These are phyloP conservation scores for Fraxinus sp. DNA, from an alignment of 305 asterid genomes.

Conservation along the genomic window DNA sequence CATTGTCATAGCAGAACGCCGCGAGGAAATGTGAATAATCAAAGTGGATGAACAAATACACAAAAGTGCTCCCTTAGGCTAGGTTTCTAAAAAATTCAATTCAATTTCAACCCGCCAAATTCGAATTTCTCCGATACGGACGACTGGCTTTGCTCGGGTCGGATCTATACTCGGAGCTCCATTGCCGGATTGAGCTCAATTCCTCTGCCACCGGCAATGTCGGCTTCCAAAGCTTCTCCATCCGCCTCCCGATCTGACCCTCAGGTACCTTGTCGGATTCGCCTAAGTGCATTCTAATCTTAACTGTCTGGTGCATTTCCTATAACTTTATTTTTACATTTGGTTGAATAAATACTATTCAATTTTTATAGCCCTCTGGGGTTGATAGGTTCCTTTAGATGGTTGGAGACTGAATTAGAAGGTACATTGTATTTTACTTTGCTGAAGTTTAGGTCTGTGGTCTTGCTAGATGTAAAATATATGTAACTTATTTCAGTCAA, in stretches of 20 bases:
- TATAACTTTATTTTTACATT: slow-evolving; percentile 7
- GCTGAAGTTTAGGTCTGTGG: slow-evolving; percentile 19
- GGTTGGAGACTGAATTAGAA: slow-evolving; percentile 29
- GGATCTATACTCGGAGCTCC: slow-evolving; percentile 51
- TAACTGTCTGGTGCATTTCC: slow-evolving; percentile 17
- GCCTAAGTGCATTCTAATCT: slow-evolving; percentile 30
- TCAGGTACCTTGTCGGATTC: slow-evolving; percentile 29
- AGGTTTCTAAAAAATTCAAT: slow-evolving; percentile 61
- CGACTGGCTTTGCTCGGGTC: slow-evolving; percentile 48
- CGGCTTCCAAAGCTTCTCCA: slow-evolving; percentile 51
- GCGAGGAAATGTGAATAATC: slow-evolving; percentile 22
- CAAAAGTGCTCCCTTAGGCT: slow-evolving; percentile 47
- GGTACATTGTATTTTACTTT: slow-evolving; percentile 35
- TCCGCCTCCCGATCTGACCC: slow-evolving; percentile 51
- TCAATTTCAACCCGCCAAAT: slow-evolving; percentile 41
- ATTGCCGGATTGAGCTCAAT: slow-evolving; percentile 60
- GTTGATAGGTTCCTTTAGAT: background rate
- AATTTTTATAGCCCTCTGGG: background rate
- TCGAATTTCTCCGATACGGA: slow-evolving; percentile 10
- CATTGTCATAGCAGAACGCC: slow-evolving; percentile 16
- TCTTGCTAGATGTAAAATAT: slow-evolving; percentile 8
- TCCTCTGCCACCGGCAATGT: slow-evolving; percentile 66
- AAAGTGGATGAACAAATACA: slow-evolving; percentile 21
- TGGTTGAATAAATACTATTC: slow-evolving; percentile 16
- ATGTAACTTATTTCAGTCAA: slow-evolving; percentile 14